phyloP scores from a whole-genome alignment of 179 eudicot genomes.

The Beta lomatogona region DNA sequence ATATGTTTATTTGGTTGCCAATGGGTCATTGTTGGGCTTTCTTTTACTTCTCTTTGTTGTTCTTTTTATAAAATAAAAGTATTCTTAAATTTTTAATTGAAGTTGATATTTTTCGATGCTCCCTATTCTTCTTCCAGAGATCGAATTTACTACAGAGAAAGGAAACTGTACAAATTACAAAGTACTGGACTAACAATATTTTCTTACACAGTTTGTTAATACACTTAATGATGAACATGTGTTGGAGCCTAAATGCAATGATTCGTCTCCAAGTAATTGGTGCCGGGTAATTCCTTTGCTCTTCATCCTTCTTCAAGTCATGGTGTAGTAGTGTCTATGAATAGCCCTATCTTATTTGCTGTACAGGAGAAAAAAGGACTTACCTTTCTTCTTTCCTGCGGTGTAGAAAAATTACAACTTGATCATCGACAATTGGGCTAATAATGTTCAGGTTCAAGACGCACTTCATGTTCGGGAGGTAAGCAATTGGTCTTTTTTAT shows the following conservation, averaged over 20 bases:
- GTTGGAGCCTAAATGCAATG: constrained; percentile 6
- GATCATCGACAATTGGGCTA: constrained; percentile 36
- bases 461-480: constrained; percentile 53
- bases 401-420: constrained; percentile 24
- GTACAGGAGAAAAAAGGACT: background rate
- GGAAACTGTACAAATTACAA: background rate
- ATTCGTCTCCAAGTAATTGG: background rate
- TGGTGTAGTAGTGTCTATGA: background rate
- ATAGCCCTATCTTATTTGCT: background rate
- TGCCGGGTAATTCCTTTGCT: constrained; percentile 11
- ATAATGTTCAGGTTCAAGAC: constrained; percentile 35
- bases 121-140: background rate
- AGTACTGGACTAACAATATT: background rate
- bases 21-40: background rate
- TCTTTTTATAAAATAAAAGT: too few species aligned
- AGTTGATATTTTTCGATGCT: background rate
- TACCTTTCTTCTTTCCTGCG: background rate
- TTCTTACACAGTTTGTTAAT: background rate
- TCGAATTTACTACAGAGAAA: background rate
- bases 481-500: background rate
- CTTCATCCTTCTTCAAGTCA: background rate
- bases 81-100: too few species aligned
- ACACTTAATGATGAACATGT: background rate
- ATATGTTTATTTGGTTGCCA: background rate
- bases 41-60: background rate